phyloP scores from a whole-genome alignment of 2,329 filamentous ascomycete genomes.

The Onygenales sp. region DNA sequence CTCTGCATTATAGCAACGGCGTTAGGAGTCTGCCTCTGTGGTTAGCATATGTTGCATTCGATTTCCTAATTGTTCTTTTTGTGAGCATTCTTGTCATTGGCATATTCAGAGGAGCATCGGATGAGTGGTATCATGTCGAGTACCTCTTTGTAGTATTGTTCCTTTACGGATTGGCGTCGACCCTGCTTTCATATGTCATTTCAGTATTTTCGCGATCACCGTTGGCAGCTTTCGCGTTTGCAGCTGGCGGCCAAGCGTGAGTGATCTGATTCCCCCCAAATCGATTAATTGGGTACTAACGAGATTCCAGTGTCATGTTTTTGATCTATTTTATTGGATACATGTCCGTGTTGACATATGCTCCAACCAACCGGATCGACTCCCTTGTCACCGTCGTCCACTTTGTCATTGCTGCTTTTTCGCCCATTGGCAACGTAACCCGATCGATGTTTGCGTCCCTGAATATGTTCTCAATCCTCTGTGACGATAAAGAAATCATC shows the following conservation, averaged over 20 bases:
- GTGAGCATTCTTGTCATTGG: slow-evolving; percentile 57
- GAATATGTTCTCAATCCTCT: slow-evolving; percentile 77
- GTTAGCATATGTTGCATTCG: slow-evolving; percentile 72
- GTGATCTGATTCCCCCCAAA: slow-evolving; percentile 7
- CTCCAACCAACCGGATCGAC: slow-evolving; percentile 61
- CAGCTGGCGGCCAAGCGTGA: slow-evolving; percentile 63
- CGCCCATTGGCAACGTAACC: slow-evolving; percentile 67
- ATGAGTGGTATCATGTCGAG: slow-evolving; percentile 65
- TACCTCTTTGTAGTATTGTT: slow-evolving; percentile 75
- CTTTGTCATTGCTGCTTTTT: slow-evolving; percentile 63
- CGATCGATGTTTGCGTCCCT: slow-evolving; percentile 66
- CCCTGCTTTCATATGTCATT: slow-evolving; percentile 66
- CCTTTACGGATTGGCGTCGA: slow-evolving; percentile 71
- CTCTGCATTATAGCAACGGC: slow-evolving; percentile 84
- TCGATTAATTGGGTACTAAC: slow-evolving; percentile 10
- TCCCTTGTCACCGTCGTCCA: slow-evolving; percentile 58
- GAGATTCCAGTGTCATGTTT: slow-evolving; percentile 46
- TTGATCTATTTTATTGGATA: slow-evolving; percentile 64
- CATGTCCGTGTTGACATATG: slow-evolving; percentile 64
- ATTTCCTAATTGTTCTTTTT: slow-evolving; percentile 63
- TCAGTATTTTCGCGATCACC: slow-evolving; percentile 72
- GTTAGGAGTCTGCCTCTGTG: slow-evolving; percentile 73
- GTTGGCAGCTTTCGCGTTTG: slow-evolving; percentile 73
- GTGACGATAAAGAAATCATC: slow-evolving; percentile 52
- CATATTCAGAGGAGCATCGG: slow-evolving; percentile 54